Evolutionary conservation across 768 basidiomycete species (phyloP), one percentile per base, ranked within the genome.

Genomic region (Kwoniella botswanensis): DNA sequence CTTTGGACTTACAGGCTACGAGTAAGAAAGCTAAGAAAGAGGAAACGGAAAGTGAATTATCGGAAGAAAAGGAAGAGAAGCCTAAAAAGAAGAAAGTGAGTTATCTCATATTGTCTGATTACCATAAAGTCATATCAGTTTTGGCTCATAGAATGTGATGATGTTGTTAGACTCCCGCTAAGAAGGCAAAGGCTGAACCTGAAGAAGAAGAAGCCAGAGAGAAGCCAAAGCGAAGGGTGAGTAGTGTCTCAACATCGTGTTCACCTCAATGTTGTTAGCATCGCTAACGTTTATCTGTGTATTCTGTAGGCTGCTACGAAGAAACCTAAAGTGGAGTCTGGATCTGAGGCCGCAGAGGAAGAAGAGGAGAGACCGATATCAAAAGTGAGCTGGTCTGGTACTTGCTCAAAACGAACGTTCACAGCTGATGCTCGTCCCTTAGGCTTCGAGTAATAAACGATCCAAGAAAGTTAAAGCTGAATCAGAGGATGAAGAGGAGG

Each of bases 331-430:
- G 53, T 65, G 24, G 65, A 67, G 41, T 35, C 56, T 15, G 64
- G 60, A 11, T 15, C 41, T 24, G 65, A 83, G 76, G 13, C 81
- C 82, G 85, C 15, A 85, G 84, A 56, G 86, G 85, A 42, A 81
- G 84, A 24, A 24, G 53, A 53, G 9, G 68, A 68, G 18, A 69
- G 73, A 67, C 70, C 74, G 21, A 75, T 69, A 59, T 76, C 79
- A 71, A 80, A 82, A 61, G 75, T 70, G 53, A 73, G 73, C 55
- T n/a, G 13, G 85, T 22, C 77, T 86, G 17, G 1, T 24, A 35
- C n/a, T n/a, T 12, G 54, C n/a, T 7, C n/a, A 22, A 55, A 5
- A 89, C 88, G 74, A 86, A 84, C 77, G 84, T 85, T 35, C 35
- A 35, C 35, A 65, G 83, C 55, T n/a, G 15, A 18, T 35, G 44